Evolutionary conservation across 176 grass and related monocot genomes (phyloP), one percentile per base, ranked within the genome.

Genomic region (Triticum dicoccoides): DNA sequence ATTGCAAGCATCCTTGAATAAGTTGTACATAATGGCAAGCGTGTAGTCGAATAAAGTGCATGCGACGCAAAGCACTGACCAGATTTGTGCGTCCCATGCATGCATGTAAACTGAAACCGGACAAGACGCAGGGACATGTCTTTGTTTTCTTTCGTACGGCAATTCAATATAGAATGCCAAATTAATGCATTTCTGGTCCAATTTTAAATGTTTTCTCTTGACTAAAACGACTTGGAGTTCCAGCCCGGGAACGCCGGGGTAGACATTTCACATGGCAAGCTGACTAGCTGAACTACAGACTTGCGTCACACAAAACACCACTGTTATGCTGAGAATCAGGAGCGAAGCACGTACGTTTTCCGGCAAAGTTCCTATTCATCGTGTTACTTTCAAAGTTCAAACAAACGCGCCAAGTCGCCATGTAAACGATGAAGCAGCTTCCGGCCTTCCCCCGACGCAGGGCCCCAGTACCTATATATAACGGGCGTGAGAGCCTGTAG

Each of bases 371-470:
- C 77, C 30, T 44, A 12, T 45, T 33, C 49, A 6, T 44, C 41
- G 9, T 44, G 51, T 5, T 35, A 6, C 73, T 80, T 74, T 73
- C 81, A 84, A 84, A 73, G 15, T 69, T 69, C 66, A 69, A 69
- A 69, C 32, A 21, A 13, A 9, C 56, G 67, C 56, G 75, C 82
- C 65, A 73, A 79, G 67, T 85, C 44, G 68, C 64, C 29, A 52
- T 84, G 63, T 82, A 82, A 86, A 86, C 78, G 63, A 85, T 65
- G 54, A 70, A 61, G 73, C 78, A 86, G 76, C 81, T 84, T 72
- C 51, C n/a, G 27, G 65, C 66, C 66, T 9, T 44, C 17, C n/a
- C 49, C 59, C 47, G 7, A 39, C 3, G 41, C 59, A 44, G n/a
- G 11, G 2, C n/a, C 10, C 25, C 25, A 25, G 25, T 25, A 25